Percentiles rank a stretch among this genome's conserved stretches.
Evolutionary conservation across 176 grass and related monocot genomes (phyloP).

Genomic region (Oryza nivara): DNA sequence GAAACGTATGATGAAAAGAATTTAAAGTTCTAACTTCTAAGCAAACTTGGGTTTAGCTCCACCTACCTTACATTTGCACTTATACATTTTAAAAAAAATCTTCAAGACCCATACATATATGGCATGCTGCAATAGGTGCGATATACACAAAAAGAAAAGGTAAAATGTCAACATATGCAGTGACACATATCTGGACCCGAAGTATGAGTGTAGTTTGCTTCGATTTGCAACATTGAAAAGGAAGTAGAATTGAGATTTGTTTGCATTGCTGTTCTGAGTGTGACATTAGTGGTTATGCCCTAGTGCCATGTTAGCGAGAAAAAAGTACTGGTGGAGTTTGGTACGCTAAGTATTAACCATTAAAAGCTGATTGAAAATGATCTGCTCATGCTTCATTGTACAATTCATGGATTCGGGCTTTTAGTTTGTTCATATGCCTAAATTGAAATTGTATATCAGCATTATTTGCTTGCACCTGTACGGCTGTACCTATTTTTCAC

Average conservation of each 20-base stretch:
- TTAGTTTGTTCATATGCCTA: constrained; percentile 17
- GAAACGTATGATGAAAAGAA: background rate
- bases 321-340: background rate
- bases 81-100: background rate
- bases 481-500: background rate
- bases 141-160: background rate
- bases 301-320: background rate
- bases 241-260: background rate
- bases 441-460: background rate
- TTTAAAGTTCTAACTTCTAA: background rate
- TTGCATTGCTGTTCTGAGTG: background rate
- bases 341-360: background rate
- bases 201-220: background rate
- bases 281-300: background rate
- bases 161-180: too few species aligned
- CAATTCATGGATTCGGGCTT: background rate
- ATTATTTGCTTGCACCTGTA: constrained; percentile 13
- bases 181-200: background rate
- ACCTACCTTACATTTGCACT: background rate
- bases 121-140: background rate
- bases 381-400: background rate
- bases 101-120: background rate
- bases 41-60: background rate
- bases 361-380: background rate
- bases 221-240: background rate